These are phyloP conservation scores for Stephania yunnanensis DNA, from an alignment of 164 flowering plant genomes.

Conservation along the genomic window DNA sequence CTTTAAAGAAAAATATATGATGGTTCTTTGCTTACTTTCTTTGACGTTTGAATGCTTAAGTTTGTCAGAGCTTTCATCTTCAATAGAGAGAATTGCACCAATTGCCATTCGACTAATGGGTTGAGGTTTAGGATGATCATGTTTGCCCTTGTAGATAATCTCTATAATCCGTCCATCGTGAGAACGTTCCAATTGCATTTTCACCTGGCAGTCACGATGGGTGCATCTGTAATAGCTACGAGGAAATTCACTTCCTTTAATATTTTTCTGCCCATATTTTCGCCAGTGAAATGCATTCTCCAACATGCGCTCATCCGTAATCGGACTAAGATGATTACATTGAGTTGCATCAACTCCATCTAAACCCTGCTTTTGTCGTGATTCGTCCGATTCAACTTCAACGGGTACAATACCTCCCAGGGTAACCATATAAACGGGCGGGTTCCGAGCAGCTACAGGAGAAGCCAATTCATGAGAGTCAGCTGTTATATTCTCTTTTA, in stretches of 20 bases:
- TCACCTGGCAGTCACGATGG: slow-evolving; percentile 80
- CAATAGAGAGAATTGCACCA: slow-evolving; percentile 41
- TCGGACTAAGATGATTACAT: slow-evolving; percentile 28
- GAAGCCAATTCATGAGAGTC: slow-evolving; percentile 40
- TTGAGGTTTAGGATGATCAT: slow-evolving; percentile 86
- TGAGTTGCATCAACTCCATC: slow-evolving; percentile 26
- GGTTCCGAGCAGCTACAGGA: slow-evolving; percentile 17
- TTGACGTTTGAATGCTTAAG: slow-evolving; percentile 24
- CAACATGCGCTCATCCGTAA: slow-evolving; percentile 37
- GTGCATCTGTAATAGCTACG: slow-evolving; percentile 84
- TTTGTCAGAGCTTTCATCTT: slow-evolving; percentile 54
- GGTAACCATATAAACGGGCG: slow-evolving; percentile 24
- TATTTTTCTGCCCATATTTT: slow-evolving; percentile 78
- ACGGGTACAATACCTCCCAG: slow-evolving; percentile 27
- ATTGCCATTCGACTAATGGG: slow-evolving; percentile 26
- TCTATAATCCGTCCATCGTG: slow-evolving; percentile 73
- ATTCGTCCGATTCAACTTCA: slow-evolving; percentile 13
- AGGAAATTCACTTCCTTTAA: slow-evolving; percentile 75
- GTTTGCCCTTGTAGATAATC: slow-evolving; percentile 68
- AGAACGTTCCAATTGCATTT: slow-evolving; percentile 74
- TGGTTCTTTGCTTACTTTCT: slow-evolving; percentile 40
- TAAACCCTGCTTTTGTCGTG: slow-evolving; percentile 16
- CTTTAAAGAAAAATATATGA: not conserved
- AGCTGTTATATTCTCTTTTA: slow-evolving; percentile 28
- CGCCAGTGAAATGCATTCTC: slow-evolving; percentile 85